These are phyloP conservation scores for Ophiocordyceps robertsii DNA, from an alignment of 2,329 filamentous ascomycete genomes.

Conservation along the genomic window DNA sequence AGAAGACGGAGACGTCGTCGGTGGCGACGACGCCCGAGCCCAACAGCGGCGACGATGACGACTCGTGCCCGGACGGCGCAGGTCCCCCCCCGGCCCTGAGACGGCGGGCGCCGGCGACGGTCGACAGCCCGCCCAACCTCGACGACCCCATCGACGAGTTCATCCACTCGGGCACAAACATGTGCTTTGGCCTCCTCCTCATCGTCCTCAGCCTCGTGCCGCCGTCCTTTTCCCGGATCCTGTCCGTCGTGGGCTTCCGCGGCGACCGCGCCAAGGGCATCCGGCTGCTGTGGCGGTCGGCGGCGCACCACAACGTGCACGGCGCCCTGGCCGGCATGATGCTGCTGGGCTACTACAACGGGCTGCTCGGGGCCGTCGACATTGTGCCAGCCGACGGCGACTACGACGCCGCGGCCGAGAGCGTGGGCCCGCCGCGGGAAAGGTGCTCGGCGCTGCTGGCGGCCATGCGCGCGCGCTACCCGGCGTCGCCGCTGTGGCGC, in stretches of 20 bases:
- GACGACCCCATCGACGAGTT: slow-evolving; percentile 69
- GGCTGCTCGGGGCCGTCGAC: slow-evolving; percentile 72
- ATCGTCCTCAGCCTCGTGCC: slow-evolving; percentile 88
- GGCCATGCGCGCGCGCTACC: slow-evolving; percentile 66
- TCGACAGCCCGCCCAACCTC: slow-evolving; percentile 29
- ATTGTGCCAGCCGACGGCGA: slow-evolving; percentile 56
- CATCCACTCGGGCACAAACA: slow-evolving; percentile 74
- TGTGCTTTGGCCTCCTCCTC: slow-evolving; percentile 79
- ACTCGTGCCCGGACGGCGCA: not conserved
- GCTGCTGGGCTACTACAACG: slow-evolving; percentile 78
- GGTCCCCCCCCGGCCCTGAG: slow-evolving; percentile 7
- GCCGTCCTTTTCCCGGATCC: slow-evolving; percentile 73
- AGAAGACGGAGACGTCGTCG: slow-evolving; percentile 6
- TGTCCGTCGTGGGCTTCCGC: slow-evolving; percentile 81
- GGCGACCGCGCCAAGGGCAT: slow-evolving; percentile 77
- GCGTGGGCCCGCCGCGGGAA: slow-evolving; percentile 58
- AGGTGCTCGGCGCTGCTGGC: slow-evolving; percentile 54
- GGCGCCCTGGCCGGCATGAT: slow-evolving; percentile 79
- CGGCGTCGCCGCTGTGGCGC: slow-evolving; percentile 72
- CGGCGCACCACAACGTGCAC: slow-evolving; percentile 75
- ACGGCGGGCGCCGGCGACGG: slow-evolving; percentile 20
- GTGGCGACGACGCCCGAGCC: slow-evolving; percentile 8
- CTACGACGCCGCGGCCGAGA: slow-evolving; percentile 38
- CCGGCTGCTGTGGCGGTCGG: slow-evolving; percentile 80
- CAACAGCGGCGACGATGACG: not conserved